Evolutionary conservation across 2,329 filamentous ascomycete species (phyloP), one percentile per base, ranked within the genome.

Genomic region (Myriosclerotinia duriaeana): DNA sequence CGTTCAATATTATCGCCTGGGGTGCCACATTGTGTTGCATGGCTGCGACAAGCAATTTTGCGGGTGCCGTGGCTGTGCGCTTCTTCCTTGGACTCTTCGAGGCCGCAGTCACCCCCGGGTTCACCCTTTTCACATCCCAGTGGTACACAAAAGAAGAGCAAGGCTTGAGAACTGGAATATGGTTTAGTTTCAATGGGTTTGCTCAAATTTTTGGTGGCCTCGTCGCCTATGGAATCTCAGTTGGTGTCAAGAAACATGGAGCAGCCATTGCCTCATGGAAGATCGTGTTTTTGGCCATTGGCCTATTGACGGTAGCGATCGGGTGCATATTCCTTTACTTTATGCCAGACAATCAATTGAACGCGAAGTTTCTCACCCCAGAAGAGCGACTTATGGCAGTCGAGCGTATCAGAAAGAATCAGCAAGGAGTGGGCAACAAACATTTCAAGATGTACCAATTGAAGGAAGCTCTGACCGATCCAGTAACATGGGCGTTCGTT

Each of bases 101-200:
- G 74, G 81, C 87, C 0, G 86, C 87, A 0, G 87, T 91, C 1
- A 89, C 87, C 0, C 89, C 89, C 0, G 87, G 87, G 0, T 90
- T 90, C 71, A 84, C 86, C 0, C 79, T 91, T 1, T 82, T 91
- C 71, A 90, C 88, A 1, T 85, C 81, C 4, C 87, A 90, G 77
- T 91, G 88, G 88, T 92, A 90, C 72, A 91, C 89, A 0, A 87
- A 87, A 75, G 80, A 81, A 64, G 89, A 91, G 74, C 88, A 91
- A 77, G 86, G 85, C 1, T 78, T 81, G 0, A 79, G 89, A 11
- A 85, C 84, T 1, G 84, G 83, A 5, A 84, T 90, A 65, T 91
- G 89, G 89, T 90, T 90, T 77, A 83, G 80, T 60, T 89, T 88
- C 78, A 89, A 88, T 69, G 87, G 87, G 2, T 83, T 83, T 63